Base-by-base conservation (phyloP, 768 basidiomycete species). In the Pisolithus tinctorius region DNA sequence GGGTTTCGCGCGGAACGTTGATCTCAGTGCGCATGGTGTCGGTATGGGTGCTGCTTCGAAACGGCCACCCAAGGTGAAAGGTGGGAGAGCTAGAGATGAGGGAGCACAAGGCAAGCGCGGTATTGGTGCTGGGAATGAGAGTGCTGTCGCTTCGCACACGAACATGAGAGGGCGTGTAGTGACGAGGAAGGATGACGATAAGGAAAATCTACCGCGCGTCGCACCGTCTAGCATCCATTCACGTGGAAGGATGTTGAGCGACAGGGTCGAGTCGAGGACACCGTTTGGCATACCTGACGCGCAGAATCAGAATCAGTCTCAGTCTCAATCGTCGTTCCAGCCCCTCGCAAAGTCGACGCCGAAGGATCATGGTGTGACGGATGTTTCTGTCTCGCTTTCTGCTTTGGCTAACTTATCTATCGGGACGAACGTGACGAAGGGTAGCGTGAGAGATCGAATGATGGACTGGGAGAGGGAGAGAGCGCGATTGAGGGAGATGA, bases 401-500 rank as follows among this genome's bases (percentile, higher is more conserved):
- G 34, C 62, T 31, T 46, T 42, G 7, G 49, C 55, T 31, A 60
- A 65, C 30, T 43, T 69, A 9, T 53, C 59, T 3, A 26, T 54
- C 20, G 45, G 46, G 6, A 55, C 60, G 8, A 55, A 51, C 9
- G 51, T 62, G 7, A 47, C 60, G 26, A 68, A 41, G 45, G 67
- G 64, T 25, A 69, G 69, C 16, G 74, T 75, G 16, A 76, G 75
- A 51, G 79, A 86, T 52, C 74, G 87, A 10, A 82, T 88, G 57
- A 74, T 74, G 56, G 86, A 88, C 58, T 89, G 87, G 86, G 86
- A 89, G 62, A 71, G 81, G 39, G 86, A 88, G 64, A 76, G 78
- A 34, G 76, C 82, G 65, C 71, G 84, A 53, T 65, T 88, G 61
- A 74, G 86, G 58, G 85, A 87, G 72, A 82, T 86, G 74, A 76